Conservation (phyloP, 2,329 filamentous ascomycete species). For the Fonsecaea pedrosoi region DNA sequence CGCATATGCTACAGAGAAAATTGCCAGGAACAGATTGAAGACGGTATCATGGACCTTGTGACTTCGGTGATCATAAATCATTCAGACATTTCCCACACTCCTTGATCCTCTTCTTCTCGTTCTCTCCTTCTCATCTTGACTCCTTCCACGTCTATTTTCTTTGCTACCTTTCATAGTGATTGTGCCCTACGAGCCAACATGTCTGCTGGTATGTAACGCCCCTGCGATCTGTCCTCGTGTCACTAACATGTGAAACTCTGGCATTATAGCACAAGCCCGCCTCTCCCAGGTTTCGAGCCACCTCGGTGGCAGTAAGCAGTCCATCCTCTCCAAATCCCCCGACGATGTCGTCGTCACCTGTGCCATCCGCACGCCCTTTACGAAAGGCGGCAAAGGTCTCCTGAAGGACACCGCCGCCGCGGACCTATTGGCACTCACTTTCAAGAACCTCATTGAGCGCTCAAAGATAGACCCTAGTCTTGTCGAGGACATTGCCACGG, state of each 20-base stretch:
- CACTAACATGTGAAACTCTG: slow-evolving; percentile 40
- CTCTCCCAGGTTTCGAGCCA: slow-evolving; percentile 66
- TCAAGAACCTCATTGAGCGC: slow-evolving; percentile 80
- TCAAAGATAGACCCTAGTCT: slow-evolving; percentile 86
- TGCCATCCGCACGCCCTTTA: slow-evolving; percentile 88
- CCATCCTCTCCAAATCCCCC: slow-evolving; percentile 60
- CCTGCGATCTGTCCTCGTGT: not conserved
- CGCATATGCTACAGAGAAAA: slow-evolving; percentile 13
- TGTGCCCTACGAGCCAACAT: not conserved
- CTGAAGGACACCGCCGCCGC: slow-evolving; percentile 94
- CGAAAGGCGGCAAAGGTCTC: slow-evolving; percentile 87
- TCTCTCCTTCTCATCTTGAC: not conserved
- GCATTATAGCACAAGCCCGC: slow-evolving; percentile 60
- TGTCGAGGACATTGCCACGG: slow-evolving; percentile 92
- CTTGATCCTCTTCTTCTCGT: not conserved
- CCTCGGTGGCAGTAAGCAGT: slow-evolving; percentile 46
- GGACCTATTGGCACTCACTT: slow-evolving; percentile 82
- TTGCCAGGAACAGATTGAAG: not conserved
- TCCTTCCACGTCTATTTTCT: not conserved
- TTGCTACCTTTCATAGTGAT: not conserved
- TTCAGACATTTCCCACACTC: not conserved
- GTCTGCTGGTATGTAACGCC: not conserved
- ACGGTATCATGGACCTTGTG: slow-evolving; percentile 5
- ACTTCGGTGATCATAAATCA: slow-evolving; percentile 21
- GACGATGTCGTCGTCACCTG: slow-evolving; percentile 87